Conservation (phyloP, 2,329 filamentous ascomycete genomes). For the Colletotrichum liaoningense region DNA sequence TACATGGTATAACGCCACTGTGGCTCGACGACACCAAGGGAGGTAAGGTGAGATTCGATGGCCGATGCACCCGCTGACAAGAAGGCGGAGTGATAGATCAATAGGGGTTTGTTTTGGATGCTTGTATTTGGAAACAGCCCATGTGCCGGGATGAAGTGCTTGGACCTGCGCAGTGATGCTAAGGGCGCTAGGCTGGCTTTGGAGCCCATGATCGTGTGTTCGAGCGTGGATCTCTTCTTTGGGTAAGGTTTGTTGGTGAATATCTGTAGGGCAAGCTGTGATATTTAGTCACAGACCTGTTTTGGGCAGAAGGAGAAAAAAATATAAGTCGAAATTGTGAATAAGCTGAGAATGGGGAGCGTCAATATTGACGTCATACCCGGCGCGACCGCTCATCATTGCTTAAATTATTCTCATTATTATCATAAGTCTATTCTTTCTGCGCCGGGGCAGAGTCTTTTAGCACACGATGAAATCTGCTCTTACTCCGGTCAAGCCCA, state of each 20-base stretch:
- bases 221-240: not conserved
- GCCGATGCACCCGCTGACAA: constrained; percentile 54
- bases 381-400: not conserved
- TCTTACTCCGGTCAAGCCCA: too few relatives aligned
- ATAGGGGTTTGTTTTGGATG: constrained; percentile 70
- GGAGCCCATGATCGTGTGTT: not conserved
- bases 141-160: constrained; percentile 69
- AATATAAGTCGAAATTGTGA: too few relatives aligned
- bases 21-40: constrained; percentile 66
- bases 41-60: constrained; percentile 67
- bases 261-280: too few relatives aligned
- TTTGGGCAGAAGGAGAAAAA: too few relatives aligned
- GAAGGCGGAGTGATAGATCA: constrained; percentile 75
- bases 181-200: constrained; percentile 45
- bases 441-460: not conserved
- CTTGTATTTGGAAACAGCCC: constrained; percentile 72
- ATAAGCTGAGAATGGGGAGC: too few relatives aligned
- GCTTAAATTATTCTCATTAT: not conserved
- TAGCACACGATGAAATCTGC: not conserved
- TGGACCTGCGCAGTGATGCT: constrained; percentile 64
- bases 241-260: not conserved
- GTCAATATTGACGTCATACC: not conserved
- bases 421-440: not conserved
- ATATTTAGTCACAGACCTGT: too few relatives aligned
- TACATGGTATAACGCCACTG: constrained; percentile 81